Conservation (phyloP, 2,329 filamentous ascomycete genomes). For the Apiospora sp. region DNA sequence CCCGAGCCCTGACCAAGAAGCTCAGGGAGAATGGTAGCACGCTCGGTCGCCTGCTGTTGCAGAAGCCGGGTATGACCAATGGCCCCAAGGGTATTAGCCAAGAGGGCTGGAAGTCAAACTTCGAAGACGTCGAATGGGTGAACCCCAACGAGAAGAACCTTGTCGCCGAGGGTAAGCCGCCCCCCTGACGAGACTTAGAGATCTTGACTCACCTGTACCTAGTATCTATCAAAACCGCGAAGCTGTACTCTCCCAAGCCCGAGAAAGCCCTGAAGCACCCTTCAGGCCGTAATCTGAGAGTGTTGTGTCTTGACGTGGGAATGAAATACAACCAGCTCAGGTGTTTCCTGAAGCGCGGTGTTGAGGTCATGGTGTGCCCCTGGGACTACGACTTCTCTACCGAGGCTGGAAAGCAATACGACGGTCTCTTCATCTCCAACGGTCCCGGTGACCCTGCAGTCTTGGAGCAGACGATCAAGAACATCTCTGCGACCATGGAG, state of each 20-base stretch:
- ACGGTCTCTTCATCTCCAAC: slow-evolving; percentile 97
- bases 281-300: slow-evolving; percentile 84
- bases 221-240: slow-evolving; percentile 91
- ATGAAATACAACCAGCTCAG: slow-evolving; percentile 98
- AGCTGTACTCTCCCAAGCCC: slow-evolving; percentile 80
- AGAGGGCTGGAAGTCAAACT: slow-evolving; percentile 61
- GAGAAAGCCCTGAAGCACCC: slow-evolving; percentile 81
- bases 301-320: slow-evolving; percentile 94
- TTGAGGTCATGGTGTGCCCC: slow-evolving; percentile 93
- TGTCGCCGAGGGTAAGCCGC: slow-evolving; percentile 87
- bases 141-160: slow-evolving; percentile 94
- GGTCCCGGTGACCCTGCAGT: slow-evolving; percentile 94
- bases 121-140: slow-evolving; percentile 85
- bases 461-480: slow-evolving; percentile 79
- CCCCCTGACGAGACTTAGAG: slow-evolving; percentile 29
- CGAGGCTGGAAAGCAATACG: slow-evolving; percentile 82
- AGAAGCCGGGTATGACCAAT: slow-evolving; percentile 59
- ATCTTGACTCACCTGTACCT: slow-evolving; percentile 50
- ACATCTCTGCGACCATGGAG: slow-evolving; percentile 78
- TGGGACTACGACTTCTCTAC: slow-evolving; percentile 93
- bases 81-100: slow-evolving; percentile 1
- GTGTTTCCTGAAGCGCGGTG: slow-evolving; percentile 88
- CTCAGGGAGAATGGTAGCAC: slow-evolving; percentile 95
- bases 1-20: slow-evolving; percentile 89
- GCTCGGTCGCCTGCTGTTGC: slow-evolving; percentile 87